Evolutionary conservation across 2,329 filamentous ascomycete genomes (phyloP), one percentile per base, ranked within the genome.

Genomic region (Didymella exigua): DNA sequence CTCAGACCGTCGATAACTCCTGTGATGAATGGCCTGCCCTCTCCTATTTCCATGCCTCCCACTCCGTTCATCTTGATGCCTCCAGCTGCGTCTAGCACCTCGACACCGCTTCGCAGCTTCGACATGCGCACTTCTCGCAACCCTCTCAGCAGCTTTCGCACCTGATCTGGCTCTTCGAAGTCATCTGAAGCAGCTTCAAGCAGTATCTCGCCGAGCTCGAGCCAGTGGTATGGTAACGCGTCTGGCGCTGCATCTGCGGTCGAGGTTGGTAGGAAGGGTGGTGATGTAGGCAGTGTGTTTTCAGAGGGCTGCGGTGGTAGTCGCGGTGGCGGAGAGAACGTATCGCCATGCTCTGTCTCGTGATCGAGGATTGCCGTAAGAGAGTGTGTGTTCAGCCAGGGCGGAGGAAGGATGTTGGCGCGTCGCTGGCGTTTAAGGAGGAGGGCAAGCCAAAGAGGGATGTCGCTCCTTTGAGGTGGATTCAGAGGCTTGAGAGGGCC

Each of bases 361-460:
- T 89, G 83, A 52, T 90, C 84, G 57, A 98, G 86, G 58, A 98
- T 89, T 9, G 88, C 82, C 58, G 85, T 81, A 5, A 99, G 86
- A 3, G 90, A 89, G 57, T 87, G 80, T 0, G 89, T 83, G 58
- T 89, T 86, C 7, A 99, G 86, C 95, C 95, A 99, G 14, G 91
- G 83, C 8, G 95, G 95, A 0, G 95, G 88, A 4, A 95, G 81
- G 62, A 99, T 96, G 78, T 96, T 97, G 66, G 92, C 92, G 68
- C 95, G 89, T 49, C 89, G 87, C 77, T 99, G 95, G 60, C 93
- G 91, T 77, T 98, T 98, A 49, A 99, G 87, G 21, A 98, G 87
- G 14, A 98, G 84, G 2, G 95, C 95, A 14, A 99, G 89, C 95
- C 95, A 99, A 55, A 99, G 85, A 0, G 95, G 93, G 0, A 98